A percentile compares a stretch with the other conserved stretches of the same genome.
Evolutionary conservation across 257 asterid species (phyloP).

Genomic region (Solanum medicagineum): DNA sequence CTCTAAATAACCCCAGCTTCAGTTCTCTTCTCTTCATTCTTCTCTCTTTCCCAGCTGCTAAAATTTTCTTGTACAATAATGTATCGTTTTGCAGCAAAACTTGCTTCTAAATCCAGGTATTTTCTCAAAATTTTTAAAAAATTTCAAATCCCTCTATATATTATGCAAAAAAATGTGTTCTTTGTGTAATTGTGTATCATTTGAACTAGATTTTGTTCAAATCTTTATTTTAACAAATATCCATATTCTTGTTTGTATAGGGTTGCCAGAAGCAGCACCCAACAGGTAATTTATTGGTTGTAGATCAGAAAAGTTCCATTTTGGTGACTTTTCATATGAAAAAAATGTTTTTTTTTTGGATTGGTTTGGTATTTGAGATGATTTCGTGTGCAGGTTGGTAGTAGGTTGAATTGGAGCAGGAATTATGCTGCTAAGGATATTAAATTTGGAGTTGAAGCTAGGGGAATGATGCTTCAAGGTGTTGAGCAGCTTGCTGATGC

Average conservation of each 20-base stretch:
- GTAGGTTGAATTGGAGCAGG: slow-evolving; percentile 60
- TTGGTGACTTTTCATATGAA: not conserved
- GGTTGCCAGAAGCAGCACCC: slow-evolving; percentile 43
- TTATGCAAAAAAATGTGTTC: not conserved
- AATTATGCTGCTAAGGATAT: slow-evolving; percentile 89
- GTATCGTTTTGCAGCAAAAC: slow-evolving; percentile 27
- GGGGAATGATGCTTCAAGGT: slow-evolving; percentile 84
- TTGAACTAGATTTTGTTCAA: not conserved
- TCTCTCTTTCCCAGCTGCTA: not conserved
- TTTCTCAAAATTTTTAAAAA: not conserved
- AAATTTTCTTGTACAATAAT: not conserved
- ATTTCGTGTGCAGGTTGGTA: slow-evolving; percentile 29
- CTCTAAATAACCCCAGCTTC: not conserved
- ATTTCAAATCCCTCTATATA: not conserved
- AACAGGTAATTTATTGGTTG: slow-evolving; percentile 27
- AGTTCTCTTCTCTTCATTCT: not conserved
- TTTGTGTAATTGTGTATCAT: not conserved
- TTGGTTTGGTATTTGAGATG: not conserved
- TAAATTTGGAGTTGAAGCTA: slow-evolving; percentile 84
- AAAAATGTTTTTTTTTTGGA: not conserved
- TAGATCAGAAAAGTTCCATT: not conserved
- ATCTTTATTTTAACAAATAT: not conserved
- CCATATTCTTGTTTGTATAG: slow-evolving; percentile 21
- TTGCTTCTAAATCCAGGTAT: slow-evolving; percentile 24
- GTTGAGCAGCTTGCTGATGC: slow-evolving; percentile 96